These are phyloP conservation scores for Rhizopogon vulgaris DNA, from an alignment of 768 basidiomycete genomes.

Conservation along the genomic window DNA sequence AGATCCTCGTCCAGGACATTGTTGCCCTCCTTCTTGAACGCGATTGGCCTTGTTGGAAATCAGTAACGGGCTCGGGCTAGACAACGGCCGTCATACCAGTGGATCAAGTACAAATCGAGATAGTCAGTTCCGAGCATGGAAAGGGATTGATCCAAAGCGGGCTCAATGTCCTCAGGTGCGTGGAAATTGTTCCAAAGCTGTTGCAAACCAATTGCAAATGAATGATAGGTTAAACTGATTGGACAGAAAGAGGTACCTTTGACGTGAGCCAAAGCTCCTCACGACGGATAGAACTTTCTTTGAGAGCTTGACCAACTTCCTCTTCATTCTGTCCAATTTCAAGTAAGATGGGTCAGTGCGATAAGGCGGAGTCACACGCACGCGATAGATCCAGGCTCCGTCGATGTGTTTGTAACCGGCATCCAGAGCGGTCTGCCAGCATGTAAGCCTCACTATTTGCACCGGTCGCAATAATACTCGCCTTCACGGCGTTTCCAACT, in stretches of 20 bases:
- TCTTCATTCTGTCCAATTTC: constrained; percentile 50
- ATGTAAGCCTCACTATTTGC: background rate
- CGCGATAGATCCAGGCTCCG: constrained; percentile 65
- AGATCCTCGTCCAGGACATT: constrained; percentile 46
- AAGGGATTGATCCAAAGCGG: constrained; percentile 61
- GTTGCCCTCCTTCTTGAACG: constrained; percentile 49
- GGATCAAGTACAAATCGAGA: constrained; percentile 77
- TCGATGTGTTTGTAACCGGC: constrained; percentile 70
- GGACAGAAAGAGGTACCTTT: constrained; percentile 30
- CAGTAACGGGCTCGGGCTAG: background rate
- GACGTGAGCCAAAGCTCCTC: constrained; percentile 64
- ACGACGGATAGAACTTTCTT: constrained; percentile 52
- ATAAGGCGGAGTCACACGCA: constrained; percentile 20
- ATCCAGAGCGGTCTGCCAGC: constrained; percentile 44
- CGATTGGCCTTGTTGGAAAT: constrained; percentile 48
- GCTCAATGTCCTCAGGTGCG: constrained; percentile 64
- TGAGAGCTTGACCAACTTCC: constrained; percentile 60
- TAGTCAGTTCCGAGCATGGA: constrained; percentile 57
- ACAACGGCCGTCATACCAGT: constrained; percentile 45
- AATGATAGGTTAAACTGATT: background rate
- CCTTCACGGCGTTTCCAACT: constrained; percentile 66
- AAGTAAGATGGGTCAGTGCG: constrained; percentile 1
- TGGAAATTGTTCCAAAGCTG: constrained; percentile 79
- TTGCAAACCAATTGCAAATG: background rate
- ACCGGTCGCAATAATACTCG: constrained; percentile 6